Evolutionary conservation across 345 rosid species (phyloP), one percentile per base, ranked within the genome.

Genomic region (Citrus australasica): DNA sequence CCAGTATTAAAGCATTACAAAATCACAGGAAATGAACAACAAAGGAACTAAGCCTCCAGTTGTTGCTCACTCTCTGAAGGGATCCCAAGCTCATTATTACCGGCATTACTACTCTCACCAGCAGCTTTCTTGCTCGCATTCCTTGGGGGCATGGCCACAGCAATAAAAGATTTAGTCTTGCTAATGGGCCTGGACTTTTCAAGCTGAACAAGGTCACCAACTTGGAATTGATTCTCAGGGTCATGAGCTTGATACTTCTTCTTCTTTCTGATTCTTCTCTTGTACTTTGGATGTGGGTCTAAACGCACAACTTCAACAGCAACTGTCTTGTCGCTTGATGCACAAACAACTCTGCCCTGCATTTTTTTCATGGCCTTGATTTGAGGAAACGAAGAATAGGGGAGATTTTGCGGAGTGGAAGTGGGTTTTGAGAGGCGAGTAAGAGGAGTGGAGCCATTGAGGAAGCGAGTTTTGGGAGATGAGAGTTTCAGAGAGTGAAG

Each of bases 181-280:
- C 97, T 93, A 61, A 95, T 92, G 84, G 98, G 97, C 42, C 86
- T 88, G 83, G 95, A 75, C 83, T 83, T 85, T 69, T 89, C 89
- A 67, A 95, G 95, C 87, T 84, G 89, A 64, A 93, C 98, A 2
- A 80, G 13, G 73, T 95, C 98, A 10, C 97, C 98, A 56, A 95
- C 91, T 82, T 91, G 64, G 85, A 93, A 93, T 77, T 79, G 82
- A 85, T 92, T 93, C 3, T 90, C 95, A 2, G 91, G 94, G 93
- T 95, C 98, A 82, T 95, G 98, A 58, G 92, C 98, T 77, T 92
- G 98, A 88, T 77, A 91, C 93, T 90, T 93, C 91, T 91, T 92
- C 98, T 93, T 94, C 89, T 74, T 92, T 85, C 95, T 84, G 8
- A 95, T 89, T 71, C 95, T 88, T 61, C 95, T 91, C 87, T 88